phyloP scores from a whole-genome alignment of 208 protist genomes.

The Acanthamoeba comandoni region DNA sequence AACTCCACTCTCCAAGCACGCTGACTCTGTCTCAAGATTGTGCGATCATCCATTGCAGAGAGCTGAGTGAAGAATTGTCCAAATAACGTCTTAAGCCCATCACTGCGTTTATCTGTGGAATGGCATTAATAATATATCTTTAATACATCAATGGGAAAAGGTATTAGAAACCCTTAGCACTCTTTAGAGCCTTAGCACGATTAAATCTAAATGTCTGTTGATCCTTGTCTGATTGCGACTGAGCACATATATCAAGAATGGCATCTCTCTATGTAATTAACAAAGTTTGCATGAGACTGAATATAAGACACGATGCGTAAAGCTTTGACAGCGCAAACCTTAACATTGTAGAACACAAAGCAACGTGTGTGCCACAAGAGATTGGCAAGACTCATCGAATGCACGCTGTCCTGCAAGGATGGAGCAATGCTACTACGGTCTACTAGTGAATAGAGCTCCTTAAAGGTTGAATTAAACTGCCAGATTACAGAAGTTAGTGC shows the following conservation, averaged over 20 bases:
- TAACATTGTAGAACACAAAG: conserved; percentile 1
- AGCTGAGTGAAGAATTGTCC: conserved; percentile 17
- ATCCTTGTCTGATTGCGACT: background rate
- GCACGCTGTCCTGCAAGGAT: background rate
- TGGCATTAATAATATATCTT: background rate
- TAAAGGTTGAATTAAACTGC: too few relatives aligned
- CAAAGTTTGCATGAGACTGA: background rate
- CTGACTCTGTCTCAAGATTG: background rate
- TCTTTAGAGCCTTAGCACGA: background rate
- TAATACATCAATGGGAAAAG: background rate
- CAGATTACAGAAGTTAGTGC: too few relatives aligned
- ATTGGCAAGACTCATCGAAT: background rate
- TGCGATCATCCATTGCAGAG: background rate
- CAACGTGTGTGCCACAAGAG: background rate
- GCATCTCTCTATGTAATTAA: background rate
- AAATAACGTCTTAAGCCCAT: conserved; percentile 3
- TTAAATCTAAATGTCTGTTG: conserved; percentile 1
- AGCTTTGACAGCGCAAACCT: background rate
- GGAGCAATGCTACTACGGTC: too few relatives aligned
- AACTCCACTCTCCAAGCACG: conserved; percentile 9
- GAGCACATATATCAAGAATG: background rate
- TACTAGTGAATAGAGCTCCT: too few relatives aligned
- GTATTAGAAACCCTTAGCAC: background rate
- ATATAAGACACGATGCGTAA: background rate
- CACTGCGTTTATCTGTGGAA: background rate